Base-by-base conservation (phyloP, 2,329 filamentous ascomycete genomes). In the Magnaporthiopsis rhizophila region DNA sequence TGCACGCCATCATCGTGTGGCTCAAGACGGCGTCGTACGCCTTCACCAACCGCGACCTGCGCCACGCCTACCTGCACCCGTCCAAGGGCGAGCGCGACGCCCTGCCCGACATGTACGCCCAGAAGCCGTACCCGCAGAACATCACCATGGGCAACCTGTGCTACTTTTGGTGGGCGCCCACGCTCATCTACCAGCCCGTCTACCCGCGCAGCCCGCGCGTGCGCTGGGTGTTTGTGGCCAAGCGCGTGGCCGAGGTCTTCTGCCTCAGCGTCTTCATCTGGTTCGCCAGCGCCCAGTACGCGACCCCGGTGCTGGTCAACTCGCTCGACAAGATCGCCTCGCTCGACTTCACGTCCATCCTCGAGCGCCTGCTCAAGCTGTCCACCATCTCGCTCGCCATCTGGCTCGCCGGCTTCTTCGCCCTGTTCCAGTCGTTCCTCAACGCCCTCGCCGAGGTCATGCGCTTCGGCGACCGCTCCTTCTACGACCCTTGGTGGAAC, bases 401-500 rank as follows among this genome's bases (percentile, higher is more conserved):
- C 74, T 99, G 95, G 95, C 88, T 99, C 0, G 93, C 93, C 1
- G 94, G 95, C 7, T 99, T 99, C 82, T 98, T 97, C 72, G 95
- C 94, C 2, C 78, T 98, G 18, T 99, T 99, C 79, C 95, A 99
- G 73, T 94, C 91, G 1, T 88, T 91, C 66, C 80, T 99, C 62
- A 99, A 99, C 72, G 92, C 92, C 0, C 80, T 98, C 26, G 94
- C 94, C 3, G 95, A 99, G 75, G 80, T 98, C 15, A 89, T 92
- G 80, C 84, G 85, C 58, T 99, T 99, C 71, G 95, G 89, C 24
- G 95, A 99, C 74, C 86, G 95, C 36, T 90, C 93, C 63, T 99
- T 99, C 75, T 99, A 99, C 75, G 89, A 91, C 53, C 92, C 97
- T 72, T 99, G 95, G 95, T 99, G 95, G 95, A 99, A 99, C 73